Conservation (phyloP, 805 yeast species). For the Ogataea haglerorum region DNA sequence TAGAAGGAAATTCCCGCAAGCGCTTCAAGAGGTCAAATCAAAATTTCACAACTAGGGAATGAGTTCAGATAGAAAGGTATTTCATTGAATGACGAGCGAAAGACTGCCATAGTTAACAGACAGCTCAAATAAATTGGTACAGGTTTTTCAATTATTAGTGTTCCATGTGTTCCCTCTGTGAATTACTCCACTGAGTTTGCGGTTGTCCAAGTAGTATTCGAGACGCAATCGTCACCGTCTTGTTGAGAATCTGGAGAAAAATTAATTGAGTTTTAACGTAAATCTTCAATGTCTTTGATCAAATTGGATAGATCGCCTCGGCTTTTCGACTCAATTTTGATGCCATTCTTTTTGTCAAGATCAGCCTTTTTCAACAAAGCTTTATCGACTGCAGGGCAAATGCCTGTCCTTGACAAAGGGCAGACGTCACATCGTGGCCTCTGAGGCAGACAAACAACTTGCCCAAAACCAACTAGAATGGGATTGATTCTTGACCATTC, state of each 20-base stretch:
- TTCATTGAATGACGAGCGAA: conserved; percentile 25
- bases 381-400: conserved; percentile 59
- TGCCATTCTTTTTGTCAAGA: conserved; percentile 20
- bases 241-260: not conserved
- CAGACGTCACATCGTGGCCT: conserved; percentile 72
- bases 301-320: conserved; percentile 44
- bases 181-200: conserved; percentile 30
- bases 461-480: conserved; percentile 89
- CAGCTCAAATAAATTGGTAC: conserved; percentile 28
- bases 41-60: conserved; percentile 29
- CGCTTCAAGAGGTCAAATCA: conserved; percentile 30
- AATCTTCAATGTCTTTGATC: conserved; percentile 34
- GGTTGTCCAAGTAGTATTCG: conserved; percentile 19
- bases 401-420: conserved; percentile 43
- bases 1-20: conserved; percentile 9
- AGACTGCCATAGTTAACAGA: conserved; percentile 29
- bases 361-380: conserved; percentile 36
- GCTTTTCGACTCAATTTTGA: conserved; percentile 25
- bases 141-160: conserved; percentile 33
- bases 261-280: not conserved
- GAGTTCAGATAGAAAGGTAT: conserved; percentile 26
- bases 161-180: conserved; percentile 26
- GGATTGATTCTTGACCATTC: conserved; percentile 87
- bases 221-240: too few relatives aligned
- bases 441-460: conserved; percentile 74